Percentiles rank a stretch among this genome's conserved stretches.
These are phyloP conservation scores for Kuraishia cidri DNA, from an alignment of 805 yeast species.

Conservation along the genomic window DNA sequence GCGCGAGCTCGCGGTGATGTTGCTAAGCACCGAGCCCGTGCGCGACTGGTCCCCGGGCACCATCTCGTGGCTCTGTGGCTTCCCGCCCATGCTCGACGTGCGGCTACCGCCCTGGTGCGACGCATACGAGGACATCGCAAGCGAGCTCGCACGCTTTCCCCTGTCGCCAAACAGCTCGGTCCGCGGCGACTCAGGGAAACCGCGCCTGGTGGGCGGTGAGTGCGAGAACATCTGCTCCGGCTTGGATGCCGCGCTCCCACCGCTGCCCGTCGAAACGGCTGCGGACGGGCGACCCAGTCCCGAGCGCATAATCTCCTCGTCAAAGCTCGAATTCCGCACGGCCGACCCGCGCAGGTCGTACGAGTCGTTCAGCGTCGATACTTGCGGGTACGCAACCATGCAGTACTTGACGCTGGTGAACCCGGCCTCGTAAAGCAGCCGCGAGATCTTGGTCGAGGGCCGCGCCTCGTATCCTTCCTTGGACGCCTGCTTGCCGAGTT, in stretches of 20 bases:
- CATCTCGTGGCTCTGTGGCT: background rate
- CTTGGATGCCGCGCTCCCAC: too few relatives aligned
- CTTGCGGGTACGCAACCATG: slow-evolving; percentile 16
- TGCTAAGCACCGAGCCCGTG: background rate
- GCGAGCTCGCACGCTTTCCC: background rate
- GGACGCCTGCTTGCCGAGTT: slow-evolving; percentile 8
- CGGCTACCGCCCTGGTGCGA: background rate
- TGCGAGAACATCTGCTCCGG: too few relatives aligned
- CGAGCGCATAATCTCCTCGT: too few relatives aligned
- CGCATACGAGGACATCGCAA: background rate
- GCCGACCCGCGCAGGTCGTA: too few relatives aligned
- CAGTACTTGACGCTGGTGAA: slow-evolving; percentile 14
- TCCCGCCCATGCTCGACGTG: background rate
- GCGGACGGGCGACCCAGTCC: too few relatives aligned
- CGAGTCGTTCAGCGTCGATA: slow-evolving; percentile 10
- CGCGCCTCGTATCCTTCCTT: slow-evolving; percentile 9
- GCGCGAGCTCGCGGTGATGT: background rate
- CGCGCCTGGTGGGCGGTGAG: too few relatives aligned
- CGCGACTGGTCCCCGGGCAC: background rate
- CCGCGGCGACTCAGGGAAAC: background rate
- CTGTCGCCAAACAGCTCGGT: background rate
- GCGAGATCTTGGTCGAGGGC: slow-evolving; percentile 11
- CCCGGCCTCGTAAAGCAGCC: slow-evolving; percentile 12
- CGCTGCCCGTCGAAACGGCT: too few relatives aligned
- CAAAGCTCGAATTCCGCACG: too few relatives aligned